phyloP scores from a whole-genome alignment of 2,329 filamentous ascomycete genomes.

The Aspergillus floridensis region DNA sequence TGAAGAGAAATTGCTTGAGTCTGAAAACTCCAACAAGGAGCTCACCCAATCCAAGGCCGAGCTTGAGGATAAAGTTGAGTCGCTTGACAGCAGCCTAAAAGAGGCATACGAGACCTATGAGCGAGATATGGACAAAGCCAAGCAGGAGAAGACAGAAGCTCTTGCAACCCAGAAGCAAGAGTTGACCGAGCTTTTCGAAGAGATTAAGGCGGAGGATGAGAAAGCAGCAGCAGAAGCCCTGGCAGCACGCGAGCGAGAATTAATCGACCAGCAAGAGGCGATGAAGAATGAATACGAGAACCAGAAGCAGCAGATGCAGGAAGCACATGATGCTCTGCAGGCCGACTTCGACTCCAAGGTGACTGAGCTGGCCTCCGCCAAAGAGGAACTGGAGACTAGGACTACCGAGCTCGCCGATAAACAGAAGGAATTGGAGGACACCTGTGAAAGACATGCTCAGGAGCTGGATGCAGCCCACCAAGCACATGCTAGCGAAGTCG shows the following conservation, averaged over 20 bases:
- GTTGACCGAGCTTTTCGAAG: conserved; percentile 49
- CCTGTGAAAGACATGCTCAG: conserved; percentile 26
- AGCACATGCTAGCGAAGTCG: conserved; percentile 26
- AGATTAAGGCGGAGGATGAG: conserved; percentile 45
- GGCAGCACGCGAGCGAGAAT: conserved; percentile 42
- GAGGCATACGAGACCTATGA: conserved; percentile 47
- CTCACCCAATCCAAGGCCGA: conserved; percentile 46
- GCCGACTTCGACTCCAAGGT: conserved; percentile 37
- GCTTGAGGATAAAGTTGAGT: conserved; percentile 42
- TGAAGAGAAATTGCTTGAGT: conserved; percentile 45
- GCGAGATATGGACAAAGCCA: conserved; percentile 34
- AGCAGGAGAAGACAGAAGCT: conserved; percentile 33
- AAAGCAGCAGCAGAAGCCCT: conserved; percentile 37
- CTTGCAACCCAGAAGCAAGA: conserved; percentile 46
- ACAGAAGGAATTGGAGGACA: conserved; percentile 34
- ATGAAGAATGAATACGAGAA: conserved; percentile 36
- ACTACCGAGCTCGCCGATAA: conserved; percentile 16
- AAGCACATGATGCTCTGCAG: conserved; percentile 36
- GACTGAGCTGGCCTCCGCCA: conserved; percentile 30
- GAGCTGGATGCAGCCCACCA: conserved; percentile 26
- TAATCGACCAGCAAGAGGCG: conserved; percentile 40
- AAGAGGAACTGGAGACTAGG: conserved; percentile 21
- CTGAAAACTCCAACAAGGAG: conserved; percentile 45
- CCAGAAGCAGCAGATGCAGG: conserved; percentile 39
- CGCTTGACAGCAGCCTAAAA: conserved; percentile 38